Conservation (phyloP, 2,329 filamentous ascomycete genomes). For the Ophiocordyceps sinensis region DNA sequence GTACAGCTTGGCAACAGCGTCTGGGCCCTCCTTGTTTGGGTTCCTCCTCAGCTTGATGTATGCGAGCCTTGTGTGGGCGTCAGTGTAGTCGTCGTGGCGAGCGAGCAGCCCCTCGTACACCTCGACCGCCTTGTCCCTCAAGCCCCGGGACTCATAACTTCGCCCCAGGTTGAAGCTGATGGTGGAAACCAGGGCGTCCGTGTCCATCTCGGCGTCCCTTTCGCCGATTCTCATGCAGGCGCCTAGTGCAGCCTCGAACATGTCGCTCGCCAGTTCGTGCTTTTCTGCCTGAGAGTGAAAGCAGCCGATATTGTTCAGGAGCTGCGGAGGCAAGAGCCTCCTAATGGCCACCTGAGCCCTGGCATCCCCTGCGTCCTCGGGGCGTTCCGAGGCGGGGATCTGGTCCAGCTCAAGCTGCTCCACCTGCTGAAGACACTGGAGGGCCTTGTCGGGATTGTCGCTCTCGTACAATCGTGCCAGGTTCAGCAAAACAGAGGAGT, state of each 20-base stretch:
- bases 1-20: slow-evolving; percentile 73
- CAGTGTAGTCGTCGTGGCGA: slow-evolving; percentile 82
- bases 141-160: slow-evolving; percentile 75
- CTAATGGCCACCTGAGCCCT: slow-evolving; percentile 49
- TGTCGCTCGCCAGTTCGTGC: slow-evolving; percentile 61
- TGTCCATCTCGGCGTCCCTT: slow-evolving; percentile 62
- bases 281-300: slow-evolving; percentile 86
- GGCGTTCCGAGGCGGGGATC: slow-evolving; percentile 54
- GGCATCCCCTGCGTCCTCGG: slow-evolving; percentile 43
- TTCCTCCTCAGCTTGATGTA: slow-evolving; percentile 77
- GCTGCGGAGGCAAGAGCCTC: slow-evolving; percentile 70
- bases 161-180: slow-evolving; percentile 94
- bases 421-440: slow-evolving; percentile 83
- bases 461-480: slow-evolving; percentile 81
- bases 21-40: slow-evolving; percentile 74
- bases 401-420: slow-evolving; percentile 79
- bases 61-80: slow-evolving; percentile 75
- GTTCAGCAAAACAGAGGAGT: slow-evolving; percentile 80
- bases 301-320: slow-evolving; percentile 94
- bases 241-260: slow-evolving; percentile 84
- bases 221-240: slow-evolving; percentile 74
- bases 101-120: slow-evolving; percentile 78
- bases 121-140: slow-evolving; percentile 69
- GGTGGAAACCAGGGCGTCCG: slow-evolving; percentile 82
- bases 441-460: slow-evolving; percentile 74